Conservation (phyloP, 2,329 filamentous ascomycete genomes). For the Fusarium incarnatum region DNA sequence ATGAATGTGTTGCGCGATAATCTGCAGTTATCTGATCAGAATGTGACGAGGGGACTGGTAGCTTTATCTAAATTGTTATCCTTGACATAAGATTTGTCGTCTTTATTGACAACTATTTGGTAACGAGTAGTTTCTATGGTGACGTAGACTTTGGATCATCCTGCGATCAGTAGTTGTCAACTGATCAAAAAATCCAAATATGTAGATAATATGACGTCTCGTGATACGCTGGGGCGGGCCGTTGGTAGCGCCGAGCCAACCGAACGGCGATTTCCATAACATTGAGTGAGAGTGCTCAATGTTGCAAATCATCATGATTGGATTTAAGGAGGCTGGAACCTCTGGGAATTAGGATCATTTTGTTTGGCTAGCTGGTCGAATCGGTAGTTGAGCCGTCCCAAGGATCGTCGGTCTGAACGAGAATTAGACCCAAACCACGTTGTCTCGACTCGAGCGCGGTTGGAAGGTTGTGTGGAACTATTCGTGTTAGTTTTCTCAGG, state of each 20-base stretch:
- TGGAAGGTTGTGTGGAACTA: neutral
- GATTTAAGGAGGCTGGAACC: neutral
- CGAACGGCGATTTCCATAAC: neutral
- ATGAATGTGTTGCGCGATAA: too few relatives aligned
- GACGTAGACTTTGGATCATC: neutral
- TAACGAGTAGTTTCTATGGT: fast-evolving
- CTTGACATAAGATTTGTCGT: neutral
- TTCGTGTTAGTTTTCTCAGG: too few relatives aligned
- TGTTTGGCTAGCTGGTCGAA: fast-evolving
- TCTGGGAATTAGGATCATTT: neutral
- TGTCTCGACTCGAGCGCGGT: neutral
- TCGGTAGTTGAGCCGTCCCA: neutral
- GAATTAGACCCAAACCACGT: neutral
- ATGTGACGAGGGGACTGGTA: too few relatives aligned
- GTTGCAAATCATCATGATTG: neutral
- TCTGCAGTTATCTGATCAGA: too few relatives aligned
- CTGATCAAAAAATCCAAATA: neutral
- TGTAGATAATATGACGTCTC: neutral
- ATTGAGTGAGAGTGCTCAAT: neutral
- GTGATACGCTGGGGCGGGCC: neutral
- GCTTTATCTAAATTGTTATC: too few relatives aligned
- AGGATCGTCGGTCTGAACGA: neutral
- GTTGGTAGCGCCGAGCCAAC: neutral
- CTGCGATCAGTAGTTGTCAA: neutral
- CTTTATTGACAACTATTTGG: neutral